Base-by-base conservation (phyloP, 2,329 filamentous ascomycete genomes). In the Talaromyces sp. region DNA sequence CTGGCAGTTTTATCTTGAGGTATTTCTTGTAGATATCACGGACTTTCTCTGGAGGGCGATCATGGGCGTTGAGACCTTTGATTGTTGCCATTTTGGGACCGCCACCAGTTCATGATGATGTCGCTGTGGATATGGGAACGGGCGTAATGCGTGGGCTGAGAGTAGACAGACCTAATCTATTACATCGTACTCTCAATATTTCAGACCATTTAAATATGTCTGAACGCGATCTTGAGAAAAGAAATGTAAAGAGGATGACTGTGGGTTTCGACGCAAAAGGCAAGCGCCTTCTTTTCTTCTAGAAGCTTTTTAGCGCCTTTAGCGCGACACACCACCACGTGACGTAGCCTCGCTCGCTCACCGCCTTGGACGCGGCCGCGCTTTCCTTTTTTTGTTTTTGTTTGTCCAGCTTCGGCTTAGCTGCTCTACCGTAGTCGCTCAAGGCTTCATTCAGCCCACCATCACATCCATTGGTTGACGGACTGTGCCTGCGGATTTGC, bases 11-110 rank as follows among this genome's bases (percentile, higher is more conserved):
- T 43, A 86, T 82, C 68, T 85, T 89, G 27, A 89, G 87, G 70
- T 89, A 92, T 49, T 80, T 80, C 76, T 97, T 97, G 86, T 92
- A 97, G 63, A 88, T 80, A 54, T 84, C 80, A 67, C 89, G 88
- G 69, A 97, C 82, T 59, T 82, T 77, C 13, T 88, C 86, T 2
- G 93, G 91, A 1, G 93, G 91, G 71, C 89, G 88, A 76, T 92
- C 88, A 75, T 94, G 87, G 31, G 93, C 89, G 77, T 96, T 90
- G 2, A 93, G 81, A 43, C 70, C 70, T 67, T 75, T 72, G 51
- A 78, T 77, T 40, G 72, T 74, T 43, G 73, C 72, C 76, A 78
- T 76, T 43, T 31, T 58, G 64, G 36, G 53, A 38, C 61, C 34
- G 38, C 27, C 40, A 40, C 58, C 40, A 63, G 53, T 34, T 45